phyloP scores from a whole-genome alignment of 139 green algal species.

The Ettlia oleoabundans region DNA sequence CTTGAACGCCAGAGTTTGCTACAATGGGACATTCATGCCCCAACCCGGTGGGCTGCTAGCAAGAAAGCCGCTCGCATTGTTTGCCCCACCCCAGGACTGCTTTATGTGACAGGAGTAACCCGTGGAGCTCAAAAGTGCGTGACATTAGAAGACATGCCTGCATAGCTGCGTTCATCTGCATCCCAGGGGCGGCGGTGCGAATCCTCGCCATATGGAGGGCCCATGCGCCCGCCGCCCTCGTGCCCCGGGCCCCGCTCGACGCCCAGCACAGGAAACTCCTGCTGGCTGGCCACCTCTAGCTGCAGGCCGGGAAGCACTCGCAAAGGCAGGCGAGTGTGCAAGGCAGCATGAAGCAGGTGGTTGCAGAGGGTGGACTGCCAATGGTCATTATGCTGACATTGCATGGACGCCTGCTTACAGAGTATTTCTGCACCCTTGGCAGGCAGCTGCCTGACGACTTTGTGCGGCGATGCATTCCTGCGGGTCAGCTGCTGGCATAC shows the following conservation, averaged over 20 bases:
- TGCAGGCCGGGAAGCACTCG: not conserved
- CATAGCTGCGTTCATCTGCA: conserved; percentile 36
- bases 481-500: too few species aligned
- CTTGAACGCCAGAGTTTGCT: too few species aligned
- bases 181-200: conserved; percentile 32
- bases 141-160: not conserved
- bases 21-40: too few species aligned
- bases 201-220: not conserved
- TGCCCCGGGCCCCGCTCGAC: not conserved
- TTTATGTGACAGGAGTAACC: not conserved
- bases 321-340: not conserved
- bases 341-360: not conserved
- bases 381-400: too few species aligned
- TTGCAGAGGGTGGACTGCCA: not conserved
- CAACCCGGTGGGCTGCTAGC: too few species aligned
- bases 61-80: too few species aligned
- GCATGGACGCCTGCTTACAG: too few species aligned
- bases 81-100: not conserved
- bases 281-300: conserved; percentile 37
- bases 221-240: not conserved
- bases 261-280: conserved; percentile 48
- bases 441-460: too few species aligned
- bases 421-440: too few species aligned
- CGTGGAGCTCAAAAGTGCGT: not conserved
- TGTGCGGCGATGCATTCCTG: too few species aligned